These are phyloP conservation scores for Diospyros lotus DNA, from an alignment of 148 eudicot genomes.

Conservation along the genomic window DNA sequence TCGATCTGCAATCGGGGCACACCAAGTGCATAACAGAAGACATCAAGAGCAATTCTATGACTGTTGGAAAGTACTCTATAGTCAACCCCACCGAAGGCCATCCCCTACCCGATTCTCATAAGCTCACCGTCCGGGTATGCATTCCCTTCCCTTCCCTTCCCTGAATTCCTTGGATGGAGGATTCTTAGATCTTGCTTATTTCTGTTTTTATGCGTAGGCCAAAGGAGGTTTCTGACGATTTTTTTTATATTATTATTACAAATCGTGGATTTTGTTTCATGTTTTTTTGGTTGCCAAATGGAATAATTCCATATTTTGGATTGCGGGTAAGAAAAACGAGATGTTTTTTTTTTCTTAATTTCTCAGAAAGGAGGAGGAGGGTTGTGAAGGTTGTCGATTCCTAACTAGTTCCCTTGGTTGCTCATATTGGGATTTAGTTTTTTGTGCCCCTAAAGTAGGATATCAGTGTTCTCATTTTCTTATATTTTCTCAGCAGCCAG, in stretches of 20 bases:
- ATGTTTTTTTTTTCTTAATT: background rate
- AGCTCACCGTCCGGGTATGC: constrained; percentile 65
- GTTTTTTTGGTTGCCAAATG: constrained; percentile 9
- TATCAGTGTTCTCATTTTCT: background rate
- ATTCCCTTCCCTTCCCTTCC: background rate
- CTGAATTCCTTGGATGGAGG: too few species aligned
- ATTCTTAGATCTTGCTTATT: too few species aligned
- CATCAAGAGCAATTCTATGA: constrained; percentile 71
- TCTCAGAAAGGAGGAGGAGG: too few species aligned
- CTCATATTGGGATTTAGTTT: too few species aligned
- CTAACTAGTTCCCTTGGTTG: too few species aligned
- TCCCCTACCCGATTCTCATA: constrained; percentile 72
- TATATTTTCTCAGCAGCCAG: background rate
- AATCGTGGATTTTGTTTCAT: background rate
- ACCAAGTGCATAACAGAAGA: constrained; percentile 94
- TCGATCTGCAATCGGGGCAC: constrained; percentile 80
- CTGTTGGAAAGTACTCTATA: constrained; percentile 76
- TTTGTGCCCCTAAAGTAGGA: too few species aligned
- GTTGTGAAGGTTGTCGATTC: too few species aligned
- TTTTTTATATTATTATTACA: too few species aligned
- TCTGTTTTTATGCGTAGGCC: too few species aligned
- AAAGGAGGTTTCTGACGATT: too few species aligned
- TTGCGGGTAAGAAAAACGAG: background rate
- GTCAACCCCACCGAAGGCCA: constrained; percentile 57
- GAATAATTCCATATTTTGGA: background rate